A percentile compares a stretch with the other conserved stretches of the same genome.
Conservation (phyloP, 768 basidiomycete genomes). For the Cystobasidiopsis lactophilus region DNA sequence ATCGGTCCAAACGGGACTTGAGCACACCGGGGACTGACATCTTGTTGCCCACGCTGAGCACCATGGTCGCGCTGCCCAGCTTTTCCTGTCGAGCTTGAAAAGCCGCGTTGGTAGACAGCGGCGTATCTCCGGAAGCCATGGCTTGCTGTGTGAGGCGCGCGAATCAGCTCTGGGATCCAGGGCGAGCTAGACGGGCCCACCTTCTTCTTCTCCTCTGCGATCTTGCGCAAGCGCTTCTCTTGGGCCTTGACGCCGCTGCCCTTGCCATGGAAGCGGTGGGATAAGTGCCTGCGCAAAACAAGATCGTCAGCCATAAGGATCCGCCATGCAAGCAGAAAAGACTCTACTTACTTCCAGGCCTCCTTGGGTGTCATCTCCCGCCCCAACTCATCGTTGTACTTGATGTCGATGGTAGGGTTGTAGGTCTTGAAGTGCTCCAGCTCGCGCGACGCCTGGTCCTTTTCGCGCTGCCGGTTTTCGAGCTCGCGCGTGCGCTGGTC, state of each 20-base stretch:
- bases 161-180: too few species aligned
- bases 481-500: slow-evolving; percentile 88
- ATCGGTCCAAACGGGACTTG: not conserved
- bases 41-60: slow-evolving; percentile 31
- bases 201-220: slow-evolving; percentile 96
- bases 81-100: slow-evolving; percentile 86
- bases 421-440: slow-evolving; percentile 74
- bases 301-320: not conserved
- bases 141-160: too few species aligned
- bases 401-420: slow-evolving; percentile 89
- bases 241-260: slow-evolving; percentile 91
- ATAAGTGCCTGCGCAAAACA: slow-evolving; percentile 38
- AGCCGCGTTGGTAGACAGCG: slow-evolving; percentile 77
- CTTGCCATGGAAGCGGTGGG: slow-evolving; percentile 96
- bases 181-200: too few species aligned
- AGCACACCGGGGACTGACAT: slow-evolving; percentile 14
- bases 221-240: slow-evolving; percentile 87
- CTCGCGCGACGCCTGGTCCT: slow-evolving; percentile 63
- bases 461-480: slow-evolving; percentile 75
- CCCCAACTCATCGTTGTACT: slow-evolving; percentile 92
- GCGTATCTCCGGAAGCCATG: slow-evolving; percentile 89
- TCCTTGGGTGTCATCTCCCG: slow-evolving; percentile 72
- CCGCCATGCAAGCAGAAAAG: not conserved
- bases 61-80: slow-evolving; percentile 87
- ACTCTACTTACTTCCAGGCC: slow-evolving; percentile 15